Percentiles rank a stretch among this genome's conserved stretches.
Conservation (phyloP, 2,329 filamentous ascomycete genomes). For the Phaeoacremonium minimum region DNA sequence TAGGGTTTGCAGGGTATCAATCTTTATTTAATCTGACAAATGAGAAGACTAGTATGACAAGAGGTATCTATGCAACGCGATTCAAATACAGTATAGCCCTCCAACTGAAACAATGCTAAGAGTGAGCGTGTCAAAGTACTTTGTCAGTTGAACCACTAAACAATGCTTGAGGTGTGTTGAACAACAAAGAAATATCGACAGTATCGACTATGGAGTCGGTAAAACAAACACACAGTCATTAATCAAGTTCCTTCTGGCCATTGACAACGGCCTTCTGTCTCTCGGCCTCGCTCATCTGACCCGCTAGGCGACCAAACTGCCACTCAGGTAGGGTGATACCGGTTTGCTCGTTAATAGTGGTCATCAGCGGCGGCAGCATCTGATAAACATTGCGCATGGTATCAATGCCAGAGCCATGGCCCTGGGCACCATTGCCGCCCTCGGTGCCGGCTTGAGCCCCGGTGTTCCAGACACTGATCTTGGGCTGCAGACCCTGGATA, state of each 20-base stretch:
- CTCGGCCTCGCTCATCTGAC: conserved; percentile 24
- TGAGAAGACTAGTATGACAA: too few relatives aligned
- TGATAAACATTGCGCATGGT: conserved; percentile 81
- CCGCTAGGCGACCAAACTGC: conserved; percentile 54
- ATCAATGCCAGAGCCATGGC: conserved; percentile 44
- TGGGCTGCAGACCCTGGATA: conserved; percentile 73
- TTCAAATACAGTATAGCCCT: too few relatives aligned
- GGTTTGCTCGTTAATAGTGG: conserved; percentile 84
- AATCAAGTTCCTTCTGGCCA: conserved; percentile 5
- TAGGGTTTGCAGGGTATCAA: too few relatives aligned
- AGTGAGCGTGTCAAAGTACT: too few relatives aligned
- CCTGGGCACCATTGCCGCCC: conserved; percentile 29
- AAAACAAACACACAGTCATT: too few relatives aligned
- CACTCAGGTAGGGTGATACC: conserved; percentile 76
- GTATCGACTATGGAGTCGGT: too few relatives aligned
- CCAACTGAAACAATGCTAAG: too few relatives aligned
- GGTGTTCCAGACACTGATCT: conserved; percentile 90
- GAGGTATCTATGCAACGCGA: too few relatives aligned
- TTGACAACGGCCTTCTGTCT: conserved; percentile 35
- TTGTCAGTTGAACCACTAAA: too few relatives aligned
- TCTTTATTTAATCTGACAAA: too few relatives aligned
- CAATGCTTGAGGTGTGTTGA: too few relatives aligned
- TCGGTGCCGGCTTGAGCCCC: conserved; percentile 44
- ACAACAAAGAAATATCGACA: too few relatives aligned
- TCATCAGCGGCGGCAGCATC: conserved; percentile 75